These are phyloP conservation scores for Rhododendron molle DNA, from an alignment of 148 eudicot species.

Conservation along the genomic window DNA sequence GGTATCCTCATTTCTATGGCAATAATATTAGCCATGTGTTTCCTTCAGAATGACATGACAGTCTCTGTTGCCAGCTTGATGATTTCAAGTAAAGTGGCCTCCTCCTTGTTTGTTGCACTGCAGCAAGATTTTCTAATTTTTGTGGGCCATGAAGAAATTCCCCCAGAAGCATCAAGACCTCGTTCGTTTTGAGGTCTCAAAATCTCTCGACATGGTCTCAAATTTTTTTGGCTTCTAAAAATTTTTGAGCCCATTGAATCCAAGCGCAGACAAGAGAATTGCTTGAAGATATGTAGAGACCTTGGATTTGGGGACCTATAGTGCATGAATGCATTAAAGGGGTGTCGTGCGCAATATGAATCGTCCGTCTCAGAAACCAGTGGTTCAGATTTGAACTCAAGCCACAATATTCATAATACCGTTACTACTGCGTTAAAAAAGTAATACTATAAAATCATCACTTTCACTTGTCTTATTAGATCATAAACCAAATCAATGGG, in stretches of 20 bases:
- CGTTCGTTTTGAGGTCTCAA: no score
- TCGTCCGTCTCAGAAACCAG: neutral
- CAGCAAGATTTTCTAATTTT: neutral
- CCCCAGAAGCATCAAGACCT: neutral
- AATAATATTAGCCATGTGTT: neutral
- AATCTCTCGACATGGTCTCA: no score
- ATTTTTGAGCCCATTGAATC: neutral
- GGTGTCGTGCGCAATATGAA: no score
- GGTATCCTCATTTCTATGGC: neutral
- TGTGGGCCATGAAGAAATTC: neutral
- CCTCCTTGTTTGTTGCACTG: neutral
- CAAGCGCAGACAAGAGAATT: neutral
- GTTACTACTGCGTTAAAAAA: no score
- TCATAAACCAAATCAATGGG: neutral
- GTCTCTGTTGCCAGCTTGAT: neutral
- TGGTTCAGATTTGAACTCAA: neutral
- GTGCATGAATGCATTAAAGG: neutral
- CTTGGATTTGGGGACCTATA: neutral
- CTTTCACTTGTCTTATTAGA: no score
- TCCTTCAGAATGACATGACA: neutral
- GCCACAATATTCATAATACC: neutral
- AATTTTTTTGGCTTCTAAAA: neutral
- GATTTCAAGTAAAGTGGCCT: neutral
- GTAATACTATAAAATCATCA: no score
- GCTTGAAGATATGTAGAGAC: neutral